A percentile compares a stretch with the other conserved stretches of the same genome.
phyloP scores from a whole-genome alignment of 805 yeast genomes.

The Saccharomycopsis sp. region DNA sequence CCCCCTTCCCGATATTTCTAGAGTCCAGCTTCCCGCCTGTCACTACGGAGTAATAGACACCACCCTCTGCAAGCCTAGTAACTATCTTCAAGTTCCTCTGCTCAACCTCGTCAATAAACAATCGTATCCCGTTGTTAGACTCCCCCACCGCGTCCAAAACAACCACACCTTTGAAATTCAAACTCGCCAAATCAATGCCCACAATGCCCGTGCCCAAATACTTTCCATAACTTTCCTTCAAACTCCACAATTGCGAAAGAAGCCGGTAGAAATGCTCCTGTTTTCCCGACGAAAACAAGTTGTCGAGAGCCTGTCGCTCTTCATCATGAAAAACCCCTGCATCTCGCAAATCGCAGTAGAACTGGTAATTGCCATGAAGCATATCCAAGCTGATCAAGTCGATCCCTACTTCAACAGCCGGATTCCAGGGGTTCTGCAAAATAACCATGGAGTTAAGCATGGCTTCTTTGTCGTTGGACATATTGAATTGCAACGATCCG shows the following conservation, averaged over 20 bases:
- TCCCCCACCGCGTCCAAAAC: not conserved
- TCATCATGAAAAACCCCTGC: constrained; percentile 6
- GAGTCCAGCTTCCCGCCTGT: not conserved
- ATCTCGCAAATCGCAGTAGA: constrained; percentile 4
- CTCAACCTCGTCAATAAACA: constrained; percentile 6
- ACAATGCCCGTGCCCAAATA: constrained; percentile 17
- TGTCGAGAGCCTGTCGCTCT: constrained; percentile 3
- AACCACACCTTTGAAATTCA: constrained; percentile 6
- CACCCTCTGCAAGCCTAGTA: constrained; percentile 4
- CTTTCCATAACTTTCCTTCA: constrained; percentile 19
- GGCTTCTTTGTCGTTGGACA: constrained; percentile 20
- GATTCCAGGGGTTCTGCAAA: not conserved
- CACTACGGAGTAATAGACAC: constrained; percentile 15
- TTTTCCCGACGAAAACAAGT: not conserved
- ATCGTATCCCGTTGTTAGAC: not conserved
- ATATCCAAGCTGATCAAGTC: constrained; percentile 17
- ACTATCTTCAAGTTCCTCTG: not conserved
- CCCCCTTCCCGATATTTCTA: not conserved
- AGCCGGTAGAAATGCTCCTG: not conserved
- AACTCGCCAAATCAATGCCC: constrained; percentile 5
- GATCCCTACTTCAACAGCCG: constrained; percentile 9
- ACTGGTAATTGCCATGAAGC: not conserved
- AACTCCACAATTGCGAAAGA: constrained; percentile 19
- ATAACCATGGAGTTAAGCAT: constrained; percentile 14
- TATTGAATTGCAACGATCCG: constrained; percentile 8